A percentile compares a stretch with the other conserved stretches of the same genome.
Evolutionary conservation across 805 yeast species (phyloP).

Genomic region (Zygosaccharomyces siamensis): DNA sequence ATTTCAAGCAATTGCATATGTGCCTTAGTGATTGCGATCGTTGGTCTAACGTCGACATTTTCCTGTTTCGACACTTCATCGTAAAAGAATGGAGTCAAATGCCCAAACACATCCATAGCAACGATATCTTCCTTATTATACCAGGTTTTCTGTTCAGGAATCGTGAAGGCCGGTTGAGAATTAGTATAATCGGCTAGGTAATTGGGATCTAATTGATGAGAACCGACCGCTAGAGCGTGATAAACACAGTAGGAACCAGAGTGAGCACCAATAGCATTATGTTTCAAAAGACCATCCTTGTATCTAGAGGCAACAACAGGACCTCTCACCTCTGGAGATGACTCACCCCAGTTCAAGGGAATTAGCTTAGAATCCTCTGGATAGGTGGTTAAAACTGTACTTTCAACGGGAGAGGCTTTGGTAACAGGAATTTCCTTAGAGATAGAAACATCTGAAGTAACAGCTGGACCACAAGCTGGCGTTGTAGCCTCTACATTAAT

Average conservation of each 20-base stretch:
- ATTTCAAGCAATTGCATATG: slow-evolving; percentile 57
- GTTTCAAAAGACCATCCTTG: slow-evolving; percentile 45
- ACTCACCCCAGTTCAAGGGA: slow-evolving; percentile 49
- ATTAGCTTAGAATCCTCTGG: slow-evolving; percentile 49
- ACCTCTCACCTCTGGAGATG: slow-evolving; percentile 46
- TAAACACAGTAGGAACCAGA: slow-evolving; percentile 60
- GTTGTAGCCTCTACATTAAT: slow-evolving; percentile 10
- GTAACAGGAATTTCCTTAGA: slow-evolving; percentile 6
- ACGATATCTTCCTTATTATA: slow-evolving; percentile 51
- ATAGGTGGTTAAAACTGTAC: slow-evolving; percentile 48
- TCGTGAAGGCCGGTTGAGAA: slow-evolving; percentile 55
- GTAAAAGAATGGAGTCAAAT: slow-evolving; percentile 57
- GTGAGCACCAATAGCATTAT: slow-evolving; percentile 63
- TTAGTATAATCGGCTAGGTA: slow-evolving; percentile 58
- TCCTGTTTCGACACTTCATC: slow-evolving; percentile 41
- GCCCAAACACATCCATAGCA: slow-evolving; percentile 64
- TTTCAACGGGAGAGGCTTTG: slow-evolving; percentile 15
- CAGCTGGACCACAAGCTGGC: slow-evolving; percentile 6
- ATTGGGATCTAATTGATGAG: slow-evolving; percentile 48
- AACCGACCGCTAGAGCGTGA: slow-evolving; percentile 62
- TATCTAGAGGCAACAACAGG: slow-evolving; percentile 54
- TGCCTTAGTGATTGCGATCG: slow-evolving; percentile 64
- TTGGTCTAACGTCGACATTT: slow-evolving; percentile 55
- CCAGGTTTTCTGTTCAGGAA: slow-evolving; percentile 57
- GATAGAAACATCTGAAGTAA: neutral